phyloP scores from a whole-genome alignment of 148 eudicot species.

The Camellia lanceoleosa region DNA sequence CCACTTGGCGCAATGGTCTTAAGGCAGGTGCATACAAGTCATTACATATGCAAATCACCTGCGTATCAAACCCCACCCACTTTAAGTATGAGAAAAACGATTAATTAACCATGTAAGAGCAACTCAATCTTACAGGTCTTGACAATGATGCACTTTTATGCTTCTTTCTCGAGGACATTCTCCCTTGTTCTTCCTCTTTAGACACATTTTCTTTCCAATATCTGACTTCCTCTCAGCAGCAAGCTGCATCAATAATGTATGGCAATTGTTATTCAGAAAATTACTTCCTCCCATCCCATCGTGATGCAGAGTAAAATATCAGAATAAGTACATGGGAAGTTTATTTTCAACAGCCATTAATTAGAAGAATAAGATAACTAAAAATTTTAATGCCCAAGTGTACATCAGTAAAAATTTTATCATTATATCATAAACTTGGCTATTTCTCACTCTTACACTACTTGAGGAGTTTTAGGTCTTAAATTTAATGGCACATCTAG shows the following conservation, averaged over 20 bases:
- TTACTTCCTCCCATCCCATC: conserved; percentile 6
- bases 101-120: conserved; percentile 2
- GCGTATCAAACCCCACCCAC: conserved; percentile 24
- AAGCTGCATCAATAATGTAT: conserved; percentile 45
- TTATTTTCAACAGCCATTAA: conserved; percentile 2
- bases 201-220: conserved; percentile 46
- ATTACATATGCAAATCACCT: conserved; percentile 98
- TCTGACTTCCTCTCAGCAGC: conserved; percentile 63
- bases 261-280: neutral
- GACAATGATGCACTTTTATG: conserved; percentile 54
- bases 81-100: conserved; percentile 7
- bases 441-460: neutral
- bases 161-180: conserved; percentile 51
- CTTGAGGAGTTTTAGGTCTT: neutral
- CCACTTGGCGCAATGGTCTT: conserved; percentile 90
- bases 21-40: conserved; percentile 93
- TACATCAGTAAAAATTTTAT: neutral
- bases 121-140: conserved; percentile 74
- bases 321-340: neutral
- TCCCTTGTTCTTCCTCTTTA: conserved; percentile 46
- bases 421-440: neutral
- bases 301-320: neutral
- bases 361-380: conserved; percentile 2
- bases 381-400: neutral
- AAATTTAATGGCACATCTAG: neutral